Evolutionary conservation across 2,329 filamentous ascomycete genomes (phyloP).

Genomic region (Cladophialophora immunda): DNA sequence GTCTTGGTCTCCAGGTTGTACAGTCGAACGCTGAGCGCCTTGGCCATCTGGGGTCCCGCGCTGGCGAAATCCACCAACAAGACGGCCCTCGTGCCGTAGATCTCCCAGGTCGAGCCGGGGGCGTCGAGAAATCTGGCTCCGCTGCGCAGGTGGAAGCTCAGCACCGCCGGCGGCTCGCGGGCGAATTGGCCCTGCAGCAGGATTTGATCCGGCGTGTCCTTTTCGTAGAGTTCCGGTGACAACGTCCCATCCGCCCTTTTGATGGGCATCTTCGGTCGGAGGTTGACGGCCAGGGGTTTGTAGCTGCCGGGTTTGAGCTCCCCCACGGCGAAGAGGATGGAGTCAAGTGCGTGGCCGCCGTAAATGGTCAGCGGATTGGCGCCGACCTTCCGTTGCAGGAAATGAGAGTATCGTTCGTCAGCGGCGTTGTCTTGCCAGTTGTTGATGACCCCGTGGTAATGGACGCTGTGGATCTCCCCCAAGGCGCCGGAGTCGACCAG

Average conservation of each 20-base stretch:
- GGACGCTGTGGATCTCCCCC: constrained; percentile 63
- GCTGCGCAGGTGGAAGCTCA: constrained; percentile 39
- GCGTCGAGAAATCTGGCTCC: constrained; percentile 38
- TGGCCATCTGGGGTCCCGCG: constrained; percentile 49
- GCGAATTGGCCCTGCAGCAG: constrained; percentile 38
- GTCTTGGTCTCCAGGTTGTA: constrained; percentile 59
- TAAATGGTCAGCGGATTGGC: constrained; percentile 54
- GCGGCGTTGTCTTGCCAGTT: constrained; percentile 41
- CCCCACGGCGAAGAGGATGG: constrained; percentile 38
- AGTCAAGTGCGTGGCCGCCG: constrained; percentile 44
- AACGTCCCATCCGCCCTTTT: constrained; percentile 35
- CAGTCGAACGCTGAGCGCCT: constrained; percentile 57
- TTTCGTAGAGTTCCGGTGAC: constrained; percentile 37
- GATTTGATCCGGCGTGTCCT: constrained; percentile 42
- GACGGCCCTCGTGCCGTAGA: constrained; percentile 50
- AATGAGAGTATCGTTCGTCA: constrained; percentile 55
- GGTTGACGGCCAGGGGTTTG: constrained; percentile 36
- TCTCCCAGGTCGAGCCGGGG: constrained; percentile 41
- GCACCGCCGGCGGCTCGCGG: constrained; percentile 31
- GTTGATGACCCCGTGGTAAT: constrained; percentile 53
- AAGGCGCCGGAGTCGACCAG: constrained; percentile 57
- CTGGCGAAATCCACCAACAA: constrained; percentile 49
- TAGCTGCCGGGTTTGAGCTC: constrained; percentile 38
- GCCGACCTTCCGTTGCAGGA: constrained; percentile 56
- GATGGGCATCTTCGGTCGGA: constrained; percentile 36